Evolutionary conservation across 352 stramenopile species (phyloP), one percentile per base, ranked within the genome.

Genomic region (Saprolegnia parasitica): DNA sequence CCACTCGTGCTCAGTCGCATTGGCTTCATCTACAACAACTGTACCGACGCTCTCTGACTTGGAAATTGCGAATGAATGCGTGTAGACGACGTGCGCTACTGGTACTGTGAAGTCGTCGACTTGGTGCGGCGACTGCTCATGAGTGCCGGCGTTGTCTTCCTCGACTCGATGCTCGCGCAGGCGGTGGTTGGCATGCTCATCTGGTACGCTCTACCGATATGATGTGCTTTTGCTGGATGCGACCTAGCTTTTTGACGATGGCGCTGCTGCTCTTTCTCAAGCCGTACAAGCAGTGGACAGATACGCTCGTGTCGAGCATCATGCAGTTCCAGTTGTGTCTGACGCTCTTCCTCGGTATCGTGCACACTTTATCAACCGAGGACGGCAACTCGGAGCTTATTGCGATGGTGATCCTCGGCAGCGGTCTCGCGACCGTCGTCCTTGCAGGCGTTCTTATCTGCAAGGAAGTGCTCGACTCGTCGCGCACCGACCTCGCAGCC

Each of bases 41-140:
- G 82, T 90, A 78, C 18, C 78, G 71, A 11, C 0, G 16, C 46
- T 50, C 21, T 20, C 42, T 35, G 62, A 40, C 5, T 20, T 54
- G 13, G 37, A 29, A 3, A 21, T 24, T 45, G 9, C 32, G 2
- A 1, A 45, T 71, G 5, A 71, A 10, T 52, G 5, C 55, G 8
- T 67, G 54, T 47, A 91, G 83, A 91, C 73, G 78, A 75, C 0
- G 66, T 83, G 35, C 63, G 77, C 32, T 90, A 85, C 46, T 91
- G 83, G 83, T 91, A 82, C 81, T 91, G 88, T 68, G 83, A 91
- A 72, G 83, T 89, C 32, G 76, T 91, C 29, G 83, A 91, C 71
- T 73, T 91, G 15, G 88, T 80, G n/a, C 78, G 83, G 40, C 89
- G 89, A 64, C 77, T 91, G 26, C 89, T 91, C 60, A 52, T 91